These are phyloP conservation scores for Colletotrichum liaoningense DNA, from an alignment of 2,329 filamentous ascomycete genomes.

Conservation along the genomic window DNA sequence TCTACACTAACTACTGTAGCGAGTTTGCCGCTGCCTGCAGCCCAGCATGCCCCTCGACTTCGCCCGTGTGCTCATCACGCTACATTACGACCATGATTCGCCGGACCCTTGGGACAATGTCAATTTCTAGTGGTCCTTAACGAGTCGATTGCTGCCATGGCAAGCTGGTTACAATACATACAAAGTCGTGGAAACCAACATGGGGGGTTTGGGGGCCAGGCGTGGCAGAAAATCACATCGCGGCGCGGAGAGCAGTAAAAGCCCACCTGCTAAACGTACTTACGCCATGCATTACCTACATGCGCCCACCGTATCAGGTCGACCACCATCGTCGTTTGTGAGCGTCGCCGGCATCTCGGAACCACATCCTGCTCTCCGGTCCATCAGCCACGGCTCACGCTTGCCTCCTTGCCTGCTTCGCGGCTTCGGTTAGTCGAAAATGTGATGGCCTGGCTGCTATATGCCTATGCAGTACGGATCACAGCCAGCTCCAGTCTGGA, in stretches of 20 bases:
- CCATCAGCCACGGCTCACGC: background rate
- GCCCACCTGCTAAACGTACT: background rate
- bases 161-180: background rate
- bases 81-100: background rate
- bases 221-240: background rate
- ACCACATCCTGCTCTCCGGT: slow-evolving; percentile 4
- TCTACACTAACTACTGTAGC: background rate
- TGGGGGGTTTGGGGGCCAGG: background rate
- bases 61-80: background rate
- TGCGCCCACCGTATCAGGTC: slow-evolving; percentile 4
- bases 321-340: slow-evolving; percentile 7
- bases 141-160: slow-evolving; percentile 7
- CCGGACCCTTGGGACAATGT: slow-evolving; percentile 15
- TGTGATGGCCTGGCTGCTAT: background rate
- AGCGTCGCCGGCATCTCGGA: slow-evolving; percentile 10
- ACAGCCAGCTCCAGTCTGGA: background rate
- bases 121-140: background rate
- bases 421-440: background rate
- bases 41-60: background rate
- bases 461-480: background rate
- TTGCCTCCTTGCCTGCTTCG: background rate
- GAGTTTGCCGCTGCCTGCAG: slow-evolving; percentile 4
- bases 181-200: slow-evolving; percentile 4
- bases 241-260: background rate
- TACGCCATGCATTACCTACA: background rate